A percentile compares a stretch with the other conserved stretches of the same genome.
These are phyloP conservation scores for Aegle marmelos DNA, from an alignment of 345 rosid species.

Conservation along the genomic window DNA sequence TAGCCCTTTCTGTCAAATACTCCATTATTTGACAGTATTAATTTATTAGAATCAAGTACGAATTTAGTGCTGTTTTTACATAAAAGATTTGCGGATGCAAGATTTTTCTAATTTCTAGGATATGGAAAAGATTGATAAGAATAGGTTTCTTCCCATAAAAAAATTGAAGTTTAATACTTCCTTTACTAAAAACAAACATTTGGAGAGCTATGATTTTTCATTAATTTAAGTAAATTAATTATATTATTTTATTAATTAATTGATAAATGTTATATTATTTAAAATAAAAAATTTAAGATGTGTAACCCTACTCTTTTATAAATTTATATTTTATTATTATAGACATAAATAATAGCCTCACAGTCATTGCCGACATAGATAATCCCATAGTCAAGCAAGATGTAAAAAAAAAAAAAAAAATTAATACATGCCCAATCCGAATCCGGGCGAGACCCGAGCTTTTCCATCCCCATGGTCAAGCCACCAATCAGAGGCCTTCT, in stretches of 20 bases:
- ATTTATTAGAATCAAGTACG: neutral
- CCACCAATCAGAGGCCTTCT: neutral
- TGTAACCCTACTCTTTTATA: neutral
- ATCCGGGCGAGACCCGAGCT: too few relatives aligned
- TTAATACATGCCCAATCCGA: rapidly evolving
- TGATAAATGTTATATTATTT: too few relatives aligned
- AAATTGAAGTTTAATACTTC: neutral
- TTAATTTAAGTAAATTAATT: too few relatives aligned
- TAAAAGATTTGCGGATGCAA: too few relatives aligned
- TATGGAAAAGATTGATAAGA: neutral
- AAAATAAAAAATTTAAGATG: too few relatives aligned
- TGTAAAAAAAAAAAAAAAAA: too few relatives aligned
- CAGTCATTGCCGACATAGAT: neutral
- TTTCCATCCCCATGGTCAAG: neutral
- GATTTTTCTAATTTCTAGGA: neutral
- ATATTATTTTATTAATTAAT: too few relatives aligned
- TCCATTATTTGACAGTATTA: too few relatives aligned
- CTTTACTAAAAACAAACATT: neutral
- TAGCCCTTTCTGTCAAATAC: neutral
- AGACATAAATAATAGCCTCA: neutral
- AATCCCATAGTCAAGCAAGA: neutral
- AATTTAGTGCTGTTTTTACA: neutral
- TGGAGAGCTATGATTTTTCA: neutral
- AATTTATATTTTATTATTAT: neutral
- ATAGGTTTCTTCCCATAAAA: neutral